Evolutionary conservation across 768 basidiomycete genomes (phyloP), one percentile per base, ranked within the genome.

Genomic region (Auricularia sp.): DNA sequence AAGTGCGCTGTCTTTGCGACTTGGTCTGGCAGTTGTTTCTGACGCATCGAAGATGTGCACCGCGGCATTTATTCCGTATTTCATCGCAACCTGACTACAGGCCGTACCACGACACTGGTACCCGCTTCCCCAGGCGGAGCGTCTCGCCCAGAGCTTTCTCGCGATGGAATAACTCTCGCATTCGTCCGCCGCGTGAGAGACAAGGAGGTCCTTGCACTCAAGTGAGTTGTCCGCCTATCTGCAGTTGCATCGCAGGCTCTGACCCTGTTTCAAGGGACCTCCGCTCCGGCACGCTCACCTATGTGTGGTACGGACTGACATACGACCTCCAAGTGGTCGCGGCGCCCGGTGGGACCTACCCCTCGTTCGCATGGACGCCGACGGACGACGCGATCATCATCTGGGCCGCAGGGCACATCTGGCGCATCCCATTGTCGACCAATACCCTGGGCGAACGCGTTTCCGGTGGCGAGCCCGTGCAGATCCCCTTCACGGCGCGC

Each of bases 281-380:
- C 21, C 71, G 77, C 44, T 86, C 86, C 0, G 88, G 88, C 18
- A 86, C 85, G 2, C 74, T 87, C 44, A 82, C 81, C 67, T 74
- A 89, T 69, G 72, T 84, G 18, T 90, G 86, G 85, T 74, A 88
- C 63, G 88, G 87, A 0, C 76, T 90, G 36, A 85, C 80, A 2
- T 88, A 87, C 68, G 88, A 90, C 70, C 76, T 85, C n/a, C 78
- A 78, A 23, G 71, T 72, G 10, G 77, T 88, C 61, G 88, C 84
- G 8, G 86, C 87, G 14, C 88, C 88, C 0, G 89, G 89, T 87
- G 87, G 87, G 11, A 90, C 88, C 47, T 90, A 90, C 68, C 88
- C 88, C 0, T 85, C 87, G 1, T 90, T 87, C 69, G 79, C 87
- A 8, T 90, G 90, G 72, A 80, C 84, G 0, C 85, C 84, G 0